Base-by-base conservation (phyloP, 495 filamentous ascomycete genomes). In the Aspergillus bertholletiae region DNA sequence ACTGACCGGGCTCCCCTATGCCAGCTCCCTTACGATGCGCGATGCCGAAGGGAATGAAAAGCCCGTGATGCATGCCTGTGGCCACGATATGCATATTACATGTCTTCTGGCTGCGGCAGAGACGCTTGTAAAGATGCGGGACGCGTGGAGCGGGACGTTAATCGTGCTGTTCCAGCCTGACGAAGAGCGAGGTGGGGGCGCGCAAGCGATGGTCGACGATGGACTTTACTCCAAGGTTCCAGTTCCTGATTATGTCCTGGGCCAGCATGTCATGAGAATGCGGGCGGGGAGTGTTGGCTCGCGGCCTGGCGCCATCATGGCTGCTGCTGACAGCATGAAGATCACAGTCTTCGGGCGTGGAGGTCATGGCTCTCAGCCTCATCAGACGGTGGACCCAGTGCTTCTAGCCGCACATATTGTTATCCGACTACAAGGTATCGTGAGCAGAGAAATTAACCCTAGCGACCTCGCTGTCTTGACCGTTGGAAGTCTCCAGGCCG, bases 21-120 rank as follows among this genome's bases (percentile, higher is more conserved):
- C 77, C 2, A 80, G 77, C 53, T 64, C 65, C 2, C 59, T 65
- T 12, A 75, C 56, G 0, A 78, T 76, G 72, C 48, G 46, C 7
- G 76, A 80, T 48, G 60, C 67, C 8, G 72, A 76, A 22, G 74
- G 72, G 0, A 41, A 63, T 11, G 68, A 72, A 32, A 78, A 77
- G 43, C 77, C 78, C 0, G 76, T 80, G 4, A 81, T 81, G 79
- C 79, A 80, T 54, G 79, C 79, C 13, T 81, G 80, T 48, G 80
- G 79, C 2, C 80, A 83, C 60, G 80, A 83, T 40, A 79, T 82
- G 73, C 80, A 83, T 32, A 71, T 83, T 3, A 81, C 80, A 0
- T 78, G 73, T 57, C 70, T 82, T 0, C 68, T 82, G 3, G 80
- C 77, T 0, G 74, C 78, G 0, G 71, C 79, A 0, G 77, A 82